Conservation (phyloP, 2,329 filamentous ascomycete species). For the Calonectria ilicicola region DNA sequence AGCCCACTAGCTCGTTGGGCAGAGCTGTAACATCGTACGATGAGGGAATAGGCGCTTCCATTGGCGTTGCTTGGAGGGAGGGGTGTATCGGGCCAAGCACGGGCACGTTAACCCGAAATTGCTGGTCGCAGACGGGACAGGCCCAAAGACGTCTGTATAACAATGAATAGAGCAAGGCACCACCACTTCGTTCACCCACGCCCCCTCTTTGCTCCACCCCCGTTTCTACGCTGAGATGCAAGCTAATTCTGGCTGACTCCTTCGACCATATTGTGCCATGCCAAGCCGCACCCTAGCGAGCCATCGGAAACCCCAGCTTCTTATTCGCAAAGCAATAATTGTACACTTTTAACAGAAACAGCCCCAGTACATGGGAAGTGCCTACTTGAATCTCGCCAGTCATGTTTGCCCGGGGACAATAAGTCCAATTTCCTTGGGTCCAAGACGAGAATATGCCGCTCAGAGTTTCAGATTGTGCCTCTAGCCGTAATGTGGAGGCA, state of each 20-base stretch:
- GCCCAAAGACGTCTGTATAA: neutral
- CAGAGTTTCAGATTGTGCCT: too few species aligned
- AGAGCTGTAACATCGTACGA: slow-evolving; percentile 8
- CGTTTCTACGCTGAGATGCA: neutral
- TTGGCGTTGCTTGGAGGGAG: neutral
- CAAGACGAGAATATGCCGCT: too few species aligned
- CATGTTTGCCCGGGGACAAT: neutral
- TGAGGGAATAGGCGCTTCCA: neutral
- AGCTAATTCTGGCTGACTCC: neutral
- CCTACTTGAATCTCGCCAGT: slow-evolving; percentile 4
- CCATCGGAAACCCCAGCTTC: slow-evolving; percentile 15
- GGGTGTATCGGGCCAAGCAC: neutral
- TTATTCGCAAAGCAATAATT: slow-evolving; percentile 26
- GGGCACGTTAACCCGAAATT: neutral
- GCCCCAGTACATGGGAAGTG: slow-evolving; percentile 20
- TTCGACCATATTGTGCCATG: slow-evolving; percentile 23
- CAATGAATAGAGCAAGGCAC: slow-evolving; percentile 5
- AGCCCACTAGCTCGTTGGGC: neutral
- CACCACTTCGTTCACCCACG: neutral
- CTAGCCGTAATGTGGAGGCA: too few species aligned
- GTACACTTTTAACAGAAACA: slow-evolving; percentile 30
- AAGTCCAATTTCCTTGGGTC: too few species aligned
- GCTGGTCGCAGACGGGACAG: neutral
- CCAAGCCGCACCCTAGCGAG: slow-evolving; percentile 28
- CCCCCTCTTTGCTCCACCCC: neutral